Conservation (phyloP, 176 grass and related monocot species). For the Oryza glaberrima region DNA sequence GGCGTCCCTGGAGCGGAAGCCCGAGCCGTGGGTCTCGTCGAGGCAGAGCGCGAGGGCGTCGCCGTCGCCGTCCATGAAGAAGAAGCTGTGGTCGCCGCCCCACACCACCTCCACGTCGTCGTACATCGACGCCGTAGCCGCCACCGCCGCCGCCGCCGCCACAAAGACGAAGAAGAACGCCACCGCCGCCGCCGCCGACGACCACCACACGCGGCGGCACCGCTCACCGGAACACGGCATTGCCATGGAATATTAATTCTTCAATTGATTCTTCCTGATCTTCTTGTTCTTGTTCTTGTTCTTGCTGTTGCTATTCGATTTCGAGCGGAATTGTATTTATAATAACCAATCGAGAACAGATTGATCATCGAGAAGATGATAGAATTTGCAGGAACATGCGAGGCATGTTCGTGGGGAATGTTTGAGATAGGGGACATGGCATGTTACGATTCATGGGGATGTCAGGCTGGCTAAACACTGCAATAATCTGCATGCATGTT, state of each 20-base stretch:
- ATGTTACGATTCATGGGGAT: slow-evolving; percentile 45
- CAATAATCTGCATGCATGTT: not conserved
- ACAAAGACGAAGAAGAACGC: not conserved
- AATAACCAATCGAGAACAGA: slow-evolving; percentile 1
- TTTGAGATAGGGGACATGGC: not conserved
- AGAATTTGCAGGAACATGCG: not conserved
- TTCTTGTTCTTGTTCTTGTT: not conserved
- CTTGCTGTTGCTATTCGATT: not conserved
- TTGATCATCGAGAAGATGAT: not conserved
- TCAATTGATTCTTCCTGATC: not conserved
- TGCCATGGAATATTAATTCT: slow-evolving; percentile 5
- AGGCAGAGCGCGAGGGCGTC: slow-evolving; percentile 41
- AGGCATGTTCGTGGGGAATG: slow-evolving; percentile 29
- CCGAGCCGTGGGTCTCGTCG: slow-evolving; percentile 55
- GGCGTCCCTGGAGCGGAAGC: slow-evolving; percentile 55
- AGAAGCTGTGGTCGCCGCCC: slow-evolving; percentile 50
- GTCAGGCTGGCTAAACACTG: slow-evolving; percentile 14
- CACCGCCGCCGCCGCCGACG: not conserved
- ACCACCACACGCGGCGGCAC: not conserved
- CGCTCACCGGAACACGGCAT: not conserved
- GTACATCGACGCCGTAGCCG: not conserved
- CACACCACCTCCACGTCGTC: slow-evolving; percentile 37
- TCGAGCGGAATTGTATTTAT: slow-evolving; percentile 9
- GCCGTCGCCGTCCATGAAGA: slow-evolving; percentile 5
- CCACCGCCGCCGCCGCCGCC: no score